These are phyloP conservation scores for Nymphaea colorata DNA, from an alignment of 164 flowering plant genomes.

Conservation along the genomic window DNA sequence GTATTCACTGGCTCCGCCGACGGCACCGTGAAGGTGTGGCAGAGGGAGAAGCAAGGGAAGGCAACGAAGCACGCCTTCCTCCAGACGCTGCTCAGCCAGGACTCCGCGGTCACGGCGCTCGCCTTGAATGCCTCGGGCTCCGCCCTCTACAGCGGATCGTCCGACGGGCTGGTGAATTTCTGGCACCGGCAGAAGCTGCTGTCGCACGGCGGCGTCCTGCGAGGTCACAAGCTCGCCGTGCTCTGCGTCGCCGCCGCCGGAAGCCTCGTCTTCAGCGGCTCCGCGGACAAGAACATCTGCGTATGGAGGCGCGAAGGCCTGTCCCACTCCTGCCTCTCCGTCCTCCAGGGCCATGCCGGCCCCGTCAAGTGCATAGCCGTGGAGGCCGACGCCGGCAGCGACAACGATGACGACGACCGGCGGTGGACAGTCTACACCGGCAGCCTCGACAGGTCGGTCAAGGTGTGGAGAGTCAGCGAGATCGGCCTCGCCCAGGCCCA, in stretches of 20 bases:
- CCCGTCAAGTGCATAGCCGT: slow-evolving; percentile 76
- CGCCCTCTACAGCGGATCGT: slow-evolving; percentile 61
- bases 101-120: slow-evolving; percentile 68
- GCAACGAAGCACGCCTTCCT: slow-evolving; percentile 27
- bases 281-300: slow-evolving; percentile 77
- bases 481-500: slow-evolving; percentile 6
- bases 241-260: slow-evolving; percentile 64
- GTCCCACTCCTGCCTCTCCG: slow-evolving; percentile 57
- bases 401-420: slow-evolving; percentile 12
- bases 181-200: slow-evolving; percentile 60
- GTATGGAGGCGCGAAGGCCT: slow-evolving; percentile 59
- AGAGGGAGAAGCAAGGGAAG: slow-evolving; percentile 38
- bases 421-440: slow-evolving; percentile 67
- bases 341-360: slow-evolving; percentile 66
- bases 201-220: slow-evolving; percentile 54
- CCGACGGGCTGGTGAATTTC: slow-evolving; percentile 69
- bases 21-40: slow-evolving; percentile 75
- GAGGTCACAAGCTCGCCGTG: slow-evolving; percentile 70
- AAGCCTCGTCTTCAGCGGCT: slow-evolving; percentile 52
- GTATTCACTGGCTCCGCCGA: slow-evolving; percentile 84
- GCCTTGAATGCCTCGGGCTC: slow-evolving; percentile 26
- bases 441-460: slow-evolving; percentile 72
- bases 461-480: slow-evolving; percentile 75
- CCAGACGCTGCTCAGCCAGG: slow-evolving; percentile 51
- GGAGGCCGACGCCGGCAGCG: slow-evolving; percentile 29